Evolutionary conservation across 108 stramenopile species (phyloP).

Genomic region (Hondaea fermentalgiana): DNA sequence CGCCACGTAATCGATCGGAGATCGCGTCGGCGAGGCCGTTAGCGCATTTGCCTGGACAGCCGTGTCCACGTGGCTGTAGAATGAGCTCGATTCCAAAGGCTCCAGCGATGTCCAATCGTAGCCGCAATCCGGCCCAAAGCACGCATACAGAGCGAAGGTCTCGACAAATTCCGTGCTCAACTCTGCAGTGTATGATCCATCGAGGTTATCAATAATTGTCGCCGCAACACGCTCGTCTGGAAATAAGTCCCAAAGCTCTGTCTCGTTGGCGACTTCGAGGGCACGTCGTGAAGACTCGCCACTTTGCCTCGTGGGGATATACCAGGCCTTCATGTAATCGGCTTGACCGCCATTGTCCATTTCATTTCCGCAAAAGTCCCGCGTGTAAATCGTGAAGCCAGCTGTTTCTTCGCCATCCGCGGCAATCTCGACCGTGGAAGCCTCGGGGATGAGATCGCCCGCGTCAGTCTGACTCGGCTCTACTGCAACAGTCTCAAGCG

Average conservation of each 20-base stretch:
- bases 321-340: background rate
- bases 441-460: background rate
- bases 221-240: background rate
- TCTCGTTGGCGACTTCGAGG: background rate
- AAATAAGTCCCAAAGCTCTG: background rate
- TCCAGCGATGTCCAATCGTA: background rate
- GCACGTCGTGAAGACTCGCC: background rate
- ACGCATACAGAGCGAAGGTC: background rate
- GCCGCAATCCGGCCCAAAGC: background rate
- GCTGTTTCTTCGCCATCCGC: background rate
- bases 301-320: background rate
- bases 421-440: background rate
- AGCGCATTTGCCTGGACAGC: background rate
- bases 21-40: background rate
- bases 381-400: background rate
- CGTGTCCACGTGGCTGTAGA: background rate
- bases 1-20: background rate
- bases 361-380: background rate
- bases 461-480: background rate
- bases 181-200: background rate
- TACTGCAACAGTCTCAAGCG: background rate
- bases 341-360: background rate
- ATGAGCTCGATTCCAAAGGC: background rate
- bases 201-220: background rate
- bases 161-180: background rate